Evolutionary conservation across 2,329 filamentous ascomycete genomes (phyloP).

Genomic region (Apiospora sp.): DNA sequence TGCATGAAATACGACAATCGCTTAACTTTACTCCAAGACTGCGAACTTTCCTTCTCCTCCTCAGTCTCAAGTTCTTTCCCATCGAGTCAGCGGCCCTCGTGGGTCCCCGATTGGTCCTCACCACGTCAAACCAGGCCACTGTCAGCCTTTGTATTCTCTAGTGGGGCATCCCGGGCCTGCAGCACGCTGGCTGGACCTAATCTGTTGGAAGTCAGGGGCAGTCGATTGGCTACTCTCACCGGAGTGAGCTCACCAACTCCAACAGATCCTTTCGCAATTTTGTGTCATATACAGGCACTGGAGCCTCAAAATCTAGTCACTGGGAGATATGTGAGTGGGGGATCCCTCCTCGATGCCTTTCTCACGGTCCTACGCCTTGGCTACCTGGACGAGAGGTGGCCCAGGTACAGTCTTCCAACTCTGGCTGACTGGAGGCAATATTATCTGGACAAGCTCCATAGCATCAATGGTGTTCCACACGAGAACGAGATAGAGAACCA

Average conservation of each 20-base stretch:
- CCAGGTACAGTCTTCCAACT: neutral
- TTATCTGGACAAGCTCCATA: neutral
- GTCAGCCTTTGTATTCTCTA: neutral
- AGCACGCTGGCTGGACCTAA: neutral
- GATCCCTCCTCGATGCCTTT: neutral
- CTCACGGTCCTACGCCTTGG: neutral
- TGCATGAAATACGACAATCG: neutral
- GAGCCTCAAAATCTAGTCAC: neutral
- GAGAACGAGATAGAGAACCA: neutral
- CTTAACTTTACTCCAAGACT: neutral
- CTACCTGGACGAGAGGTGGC: neutral
- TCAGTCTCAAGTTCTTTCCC: neutral
- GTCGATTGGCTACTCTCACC: neutral
- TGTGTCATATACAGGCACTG: neutral
- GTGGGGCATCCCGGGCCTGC: neutral
- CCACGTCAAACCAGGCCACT: neutral
- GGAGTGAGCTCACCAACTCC: neutral
- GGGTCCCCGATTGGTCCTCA: neutral
- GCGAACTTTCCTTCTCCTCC: neutral
- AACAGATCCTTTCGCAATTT: neutral
- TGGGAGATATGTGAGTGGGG: neutral
- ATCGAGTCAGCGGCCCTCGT: neutral
- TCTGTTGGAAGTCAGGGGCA: neutral
- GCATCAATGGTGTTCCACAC: neutral
- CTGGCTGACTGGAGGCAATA: neutral